Base-by-base conservation (phyloP, 106 monocot species). In the Gastrodia elata region DNA sequence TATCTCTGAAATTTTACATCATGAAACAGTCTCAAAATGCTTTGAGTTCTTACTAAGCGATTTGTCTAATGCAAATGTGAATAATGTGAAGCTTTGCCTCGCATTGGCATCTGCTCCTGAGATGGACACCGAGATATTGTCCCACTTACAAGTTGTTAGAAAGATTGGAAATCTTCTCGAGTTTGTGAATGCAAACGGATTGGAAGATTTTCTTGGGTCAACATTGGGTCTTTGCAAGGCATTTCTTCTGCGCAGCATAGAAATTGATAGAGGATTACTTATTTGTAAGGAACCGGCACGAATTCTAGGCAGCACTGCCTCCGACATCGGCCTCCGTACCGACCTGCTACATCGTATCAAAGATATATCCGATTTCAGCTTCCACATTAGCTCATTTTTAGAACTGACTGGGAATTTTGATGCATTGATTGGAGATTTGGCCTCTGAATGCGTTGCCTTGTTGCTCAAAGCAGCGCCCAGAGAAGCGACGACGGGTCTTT, bases 181-280 rank as follows among this genome's bases (percentile, higher is more conserved):
- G 77, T 93, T 91, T 85, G 88, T 91, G 71, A 82, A 78, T 44
- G 77, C 88, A 35, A 93, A 98, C 26, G 88, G 80, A 67, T 93
- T 98, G 97, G 93, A 93, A 37, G 97, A 98, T 85, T 93, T 93
- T 80, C 83, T 98, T 20, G 84, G 84, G 69, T 90, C 97, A 77
- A 88, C 97, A 16, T 78, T 98, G 73, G 80, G 41, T 68, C 88
- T 98, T 25, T 98, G 97, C 83, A 93, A 85, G 78, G 81, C 90
- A 34, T 91, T 98, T 79, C 88, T 93, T 74, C 73, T 88, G 14
- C 88, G 80, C 41, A 77, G 84, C 56, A 79, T 88, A 79, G 91
- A 93, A n/a, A 87, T 75, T 65, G 74, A 80, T 42, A 86, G 75
- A 78, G 87, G 76, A 34, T 65, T 73, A 48, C 69, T 75, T 33